Percentiles rank a stretch among this genome's conserved stretches.
These are phyloP conservation scores for Aureobasidium namibiae DNA, from an alignment of 2,329 filamentous ascomycete species.

Conservation along the genomic window DNA sequence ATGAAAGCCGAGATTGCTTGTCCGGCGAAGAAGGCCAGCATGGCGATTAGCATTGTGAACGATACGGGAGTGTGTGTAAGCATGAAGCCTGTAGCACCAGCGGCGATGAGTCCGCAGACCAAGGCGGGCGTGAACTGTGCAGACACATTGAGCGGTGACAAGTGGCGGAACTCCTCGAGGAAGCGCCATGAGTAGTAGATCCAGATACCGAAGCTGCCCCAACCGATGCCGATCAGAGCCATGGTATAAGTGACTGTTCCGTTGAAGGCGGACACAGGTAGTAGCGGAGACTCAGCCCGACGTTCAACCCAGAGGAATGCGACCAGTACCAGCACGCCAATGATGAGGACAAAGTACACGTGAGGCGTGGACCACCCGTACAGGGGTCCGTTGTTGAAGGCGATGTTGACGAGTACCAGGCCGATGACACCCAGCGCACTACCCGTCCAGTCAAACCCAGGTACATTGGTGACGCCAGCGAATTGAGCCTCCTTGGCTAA, in stretches of 20 bases:
- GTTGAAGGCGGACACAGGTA: conserved; percentile 24
- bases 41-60: conserved; percentile 31
- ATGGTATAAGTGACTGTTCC: conserved; percentile 24
- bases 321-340: conserved; percentile 47
- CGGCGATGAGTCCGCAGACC: conserved; percentile 28
- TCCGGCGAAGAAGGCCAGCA: conserved; percentile 28
- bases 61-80: conserved; percentile 30
- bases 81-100: conserved; percentile 29
- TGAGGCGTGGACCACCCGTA: conserved; percentile 51
- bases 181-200: conserved; percentile 31
- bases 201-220: conserved; percentile 56
- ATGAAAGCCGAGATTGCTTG: conserved; percentile 24
- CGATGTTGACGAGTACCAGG: conserved; percentile 56
- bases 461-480: conserved; percentile 18
- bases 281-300: conserved; percentile 22
- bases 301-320: conserved; percentile 43
- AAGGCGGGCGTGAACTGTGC: conserved; percentile 28
- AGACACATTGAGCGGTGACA: conserved; percentile 26
- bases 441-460: conserved; percentile 36
- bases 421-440: conserved; percentile 44
- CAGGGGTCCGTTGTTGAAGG: conserved; percentile 57
- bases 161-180: conserved; percentile 25
- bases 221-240: conserved; percentile 57
- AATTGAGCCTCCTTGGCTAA: conserved; percentile 17
- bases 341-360: conserved; percentile 48